Evolutionary conservation across 768 basidiomycete genomes (phyloP).

Genomic region (Lactarius hatsudake): DNA sequence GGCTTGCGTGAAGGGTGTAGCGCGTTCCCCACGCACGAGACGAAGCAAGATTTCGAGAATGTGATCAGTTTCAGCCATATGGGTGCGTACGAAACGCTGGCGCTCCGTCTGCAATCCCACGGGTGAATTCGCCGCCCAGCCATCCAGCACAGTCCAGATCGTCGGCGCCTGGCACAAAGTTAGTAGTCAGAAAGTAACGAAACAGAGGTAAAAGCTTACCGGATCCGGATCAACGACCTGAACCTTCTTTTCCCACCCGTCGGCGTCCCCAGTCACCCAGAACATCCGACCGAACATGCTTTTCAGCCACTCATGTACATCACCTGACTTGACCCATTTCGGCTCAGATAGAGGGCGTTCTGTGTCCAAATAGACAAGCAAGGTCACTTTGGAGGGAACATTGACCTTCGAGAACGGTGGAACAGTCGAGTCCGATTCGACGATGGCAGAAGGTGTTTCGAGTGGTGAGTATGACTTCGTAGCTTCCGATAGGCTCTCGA

Average conservation of each 20-base stretch:
- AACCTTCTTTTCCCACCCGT: slow-evolving; percentile 94
- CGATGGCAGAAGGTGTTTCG: slow-evolving; percentile 43
- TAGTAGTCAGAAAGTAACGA: slow-evolving; percentile 5
- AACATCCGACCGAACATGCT: slow-evolving; percentile 87
- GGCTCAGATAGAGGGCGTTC: slow-evolving; percentile 90
- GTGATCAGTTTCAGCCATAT: slow-evolving; percentile 83
- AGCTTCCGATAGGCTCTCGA: slow-evolving; percentile 69
- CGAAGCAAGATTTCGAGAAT: slow-evolving; percentile 90
- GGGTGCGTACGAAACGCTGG: slow-evolving; percentile 83
- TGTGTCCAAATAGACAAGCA: slow-evolving; percentile 80
- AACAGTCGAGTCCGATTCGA: slow-evolving; percentile 57
- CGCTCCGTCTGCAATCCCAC: slow-evolving; percentile 74
- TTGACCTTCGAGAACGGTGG: slow-evolving; percentile 64
- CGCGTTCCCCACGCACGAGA: slow-evolving; percentile 86
- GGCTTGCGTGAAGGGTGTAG: slow-evolving; percentile 64
- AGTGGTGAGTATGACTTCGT: slow-evolving; percentile 69
- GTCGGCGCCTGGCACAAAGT: slow-evolving; percentile 69
- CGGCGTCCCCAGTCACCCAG: slow-evolving; percentile 81
- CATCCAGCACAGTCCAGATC: slow-evolving; percentile 84
- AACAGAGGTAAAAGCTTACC: slow-evolving; percentile 45
- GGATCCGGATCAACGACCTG: slow-evolving; percentile 92
- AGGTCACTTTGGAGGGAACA: slow-evolving; percentile 55
- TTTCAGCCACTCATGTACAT: slow-evolving; percentile 90
- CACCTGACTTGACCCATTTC: slow-evolving; percentile 94
- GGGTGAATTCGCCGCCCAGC: slow-evolving; percentile 84